Evolutionary conservation across 164 flowering plant species (phyloP), one percentile per base, ranked within the genome.

Genomic region (Akebia trifoliata): DNA sequence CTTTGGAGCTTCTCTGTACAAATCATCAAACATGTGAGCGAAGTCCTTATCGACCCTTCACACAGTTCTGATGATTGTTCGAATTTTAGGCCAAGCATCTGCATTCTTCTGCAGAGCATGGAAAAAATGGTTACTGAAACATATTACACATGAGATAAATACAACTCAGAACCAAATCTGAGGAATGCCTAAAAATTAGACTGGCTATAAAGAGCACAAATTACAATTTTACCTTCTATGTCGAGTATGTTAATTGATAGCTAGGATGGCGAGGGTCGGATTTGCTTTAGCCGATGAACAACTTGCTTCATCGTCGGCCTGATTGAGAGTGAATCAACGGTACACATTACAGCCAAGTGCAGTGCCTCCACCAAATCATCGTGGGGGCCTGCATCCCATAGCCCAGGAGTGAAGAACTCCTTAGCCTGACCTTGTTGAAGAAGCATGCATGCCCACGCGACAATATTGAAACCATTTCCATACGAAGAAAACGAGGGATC

Each of bases 291-390:
- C 78, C 89, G 73, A 26, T 78, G 79, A 3, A 84, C 91, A 50
- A 90, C 97, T 64, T 84, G 94, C 78, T 73, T 87, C 97, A 90
- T 90, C 6, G 94, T 79, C 15, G 97, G 97, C 58, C 97, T 72
- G 17, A 84, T 72, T 0, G 95, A 83, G 1, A 90, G 87, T 25
- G 94, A 71, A 2, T 90, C 97, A 2, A 87, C 91, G 0, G 97
- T 90, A 67, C 95, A 87, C 35, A 85, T 80, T 32, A 90, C 87
- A 6, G 95, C 97, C 70, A 90, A 69, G 65, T 85, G 95, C 36
- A 90, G 58, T 0, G 84, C 80, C 60, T 85, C 93, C 0, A 90
- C 85, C 75, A 90, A 69, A 75, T 84, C 84, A 72, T 82, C 89
- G 42, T 81, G 93, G 1, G 95, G 97, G 28, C 93, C 95, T 12